Base-by-base conservation (phyloP, 2,329 filamentous ascomycete species). In the Oidium heveae region DNA sequence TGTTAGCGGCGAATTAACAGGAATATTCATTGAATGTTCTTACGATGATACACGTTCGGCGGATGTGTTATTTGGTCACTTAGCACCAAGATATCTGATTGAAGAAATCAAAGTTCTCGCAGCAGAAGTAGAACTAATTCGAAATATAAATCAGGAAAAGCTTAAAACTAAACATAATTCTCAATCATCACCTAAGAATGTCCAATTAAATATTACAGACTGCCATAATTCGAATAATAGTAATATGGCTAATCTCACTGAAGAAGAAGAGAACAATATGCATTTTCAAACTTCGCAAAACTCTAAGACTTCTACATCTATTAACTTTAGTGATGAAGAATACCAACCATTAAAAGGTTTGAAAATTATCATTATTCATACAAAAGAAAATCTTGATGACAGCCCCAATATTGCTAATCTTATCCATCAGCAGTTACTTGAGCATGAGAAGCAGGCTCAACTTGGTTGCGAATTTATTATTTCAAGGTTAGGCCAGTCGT, bases 21-120 rank as follows among this genome's bases (percentile, higher is more conserved):
- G 82, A 12, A 83, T 98, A 13, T 89, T 96, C 64, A 93, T 98
- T 61, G 91, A 98, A 70, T 96, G 89, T 67, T 94, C 86, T 58
- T 98, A 89, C 66, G 84, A 86, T 57, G 82, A 95, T 65, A 76
- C 77, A 8, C 82, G 87, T 62, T 74, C 77, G 22, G 80, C 91
- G 57, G 80, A 83, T 52, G 76, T 80, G 0, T 72, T 98, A 0
- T 98, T 87, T 59, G 91, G 91, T 0, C 91, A 98, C 62, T 71
- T 98, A 15, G 85, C 86, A 39, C 91, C 91, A 0, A 73, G 79
- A 0, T 91, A 86, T 65, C 68, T 98, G 13, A 77, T 89, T 24
- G 76, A 83, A 49, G 91, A 98, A 67, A 71, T 98, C 56, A 72
- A 72, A 36, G 73, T 70, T 0, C 73, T 98, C 2, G 88, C 86